phyloP scores from a whole-genome alignment of 805 yeast species.

The Ogataea methanolica region DNA sequence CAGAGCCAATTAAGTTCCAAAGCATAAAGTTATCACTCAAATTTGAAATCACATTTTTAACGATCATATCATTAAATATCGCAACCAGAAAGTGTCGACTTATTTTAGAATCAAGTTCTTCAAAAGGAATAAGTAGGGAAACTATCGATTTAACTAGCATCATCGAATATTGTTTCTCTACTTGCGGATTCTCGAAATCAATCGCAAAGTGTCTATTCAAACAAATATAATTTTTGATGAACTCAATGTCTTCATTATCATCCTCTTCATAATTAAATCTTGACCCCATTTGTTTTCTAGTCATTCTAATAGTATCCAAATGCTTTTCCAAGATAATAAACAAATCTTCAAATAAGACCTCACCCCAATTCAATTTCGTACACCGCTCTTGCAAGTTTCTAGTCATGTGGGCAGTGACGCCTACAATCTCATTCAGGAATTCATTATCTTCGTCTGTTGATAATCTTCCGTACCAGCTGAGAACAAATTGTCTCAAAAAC shows the following conservation, averaged over 20 bases:
- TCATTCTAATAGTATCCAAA: slow-evolving; percentile 8
- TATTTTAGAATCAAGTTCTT: slow-evolving; percentile 35
- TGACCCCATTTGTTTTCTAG: slow-evolving; percentile 10
- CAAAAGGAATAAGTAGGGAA: slow-evolving; percentile 34
- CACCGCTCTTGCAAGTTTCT: slow-evolving; percentile 34
- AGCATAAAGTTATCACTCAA: slow-evolving; percentile 48
- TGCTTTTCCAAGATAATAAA: slow-evolving; percentile 36
- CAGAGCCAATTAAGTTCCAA: slow-evolving; percentile 36
- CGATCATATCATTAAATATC: slow-evolving; percentile 37
- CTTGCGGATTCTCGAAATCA: slow-evolving; percentile 7
- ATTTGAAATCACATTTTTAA: slow-evolving; percentile 39
- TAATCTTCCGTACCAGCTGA: slow-evolving; percentile 39
- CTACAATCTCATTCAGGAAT: slow-evolving; percentile 37
- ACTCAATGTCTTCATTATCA: slow-evolving; percentile 6
- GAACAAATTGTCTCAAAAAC: slow-evolving; percentile 41
- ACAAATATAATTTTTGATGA: slow-evolving; percentile 10
- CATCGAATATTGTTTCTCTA: slow-evolving; percentile 32
- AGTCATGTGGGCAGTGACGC: slow-evolving; percentile 35
- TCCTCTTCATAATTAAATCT: slow-evolving; percentile 6
- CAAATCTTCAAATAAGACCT: slow-evolving; percentile 39
- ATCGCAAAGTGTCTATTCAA: slow-evolving; percentile 22
- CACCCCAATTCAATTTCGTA: slow-evolving; percentile 29
- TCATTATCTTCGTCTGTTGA: slow-evolving; percentile 35
- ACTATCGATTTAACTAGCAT: slow-evolving; percentile 33
- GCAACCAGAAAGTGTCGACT: slow-evolving; percentile 35